These are phyloP conservation scores for Pythium diclinum DNA, from an alignment of 352 stramenopile genomes.

Conservation along the genomic window DNA sequence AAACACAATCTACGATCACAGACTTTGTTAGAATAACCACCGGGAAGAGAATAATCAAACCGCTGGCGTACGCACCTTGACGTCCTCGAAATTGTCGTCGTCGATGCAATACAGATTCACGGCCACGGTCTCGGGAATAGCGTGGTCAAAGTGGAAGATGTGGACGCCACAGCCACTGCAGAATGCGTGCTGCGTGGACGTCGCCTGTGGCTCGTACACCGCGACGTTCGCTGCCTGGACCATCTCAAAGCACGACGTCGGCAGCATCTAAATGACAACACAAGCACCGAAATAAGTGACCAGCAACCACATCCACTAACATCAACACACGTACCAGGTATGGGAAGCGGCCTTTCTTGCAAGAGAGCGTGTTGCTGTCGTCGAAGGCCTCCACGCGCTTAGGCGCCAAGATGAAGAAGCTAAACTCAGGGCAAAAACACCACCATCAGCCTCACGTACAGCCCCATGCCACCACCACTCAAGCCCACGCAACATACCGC, in stretches of 20 bases:
- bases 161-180: conserved; percentile 81
- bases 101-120: conserved; percentile 84
- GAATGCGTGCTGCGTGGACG: conserved; percentile 73
- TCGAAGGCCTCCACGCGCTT: conserved; percentile 80
- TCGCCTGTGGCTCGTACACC: conserved; percentile 68
- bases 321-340: conserved; percentile 46
- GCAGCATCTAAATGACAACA: conserved; percentile 44
- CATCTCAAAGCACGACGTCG: conserved; percentile 80
- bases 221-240: conserved; percentile 60
- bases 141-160: conserved; percentile 84
- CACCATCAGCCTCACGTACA: neutral
- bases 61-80: conserved; percentile 46
- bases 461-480: neutral
- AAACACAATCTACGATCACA: conserved; percentile 62
- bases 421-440: conserved; percentile 17
- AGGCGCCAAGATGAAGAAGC: conserved; percentile 70
- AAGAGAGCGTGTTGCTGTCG: conserved; percentile 78
- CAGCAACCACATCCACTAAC: neutral
- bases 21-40: conserved; percentile 8
- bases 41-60: conserved; percentile 4
- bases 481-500: conserved; percentile 29
- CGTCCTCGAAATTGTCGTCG: conserved; percentile 76
- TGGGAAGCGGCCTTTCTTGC: conserved; percentile 79
- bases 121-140: conserved; percentile 58
- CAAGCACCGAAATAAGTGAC: neutral